Base-by-base conservation (phyloP, 116 monocot species). In the Iris pallida region DNA sequence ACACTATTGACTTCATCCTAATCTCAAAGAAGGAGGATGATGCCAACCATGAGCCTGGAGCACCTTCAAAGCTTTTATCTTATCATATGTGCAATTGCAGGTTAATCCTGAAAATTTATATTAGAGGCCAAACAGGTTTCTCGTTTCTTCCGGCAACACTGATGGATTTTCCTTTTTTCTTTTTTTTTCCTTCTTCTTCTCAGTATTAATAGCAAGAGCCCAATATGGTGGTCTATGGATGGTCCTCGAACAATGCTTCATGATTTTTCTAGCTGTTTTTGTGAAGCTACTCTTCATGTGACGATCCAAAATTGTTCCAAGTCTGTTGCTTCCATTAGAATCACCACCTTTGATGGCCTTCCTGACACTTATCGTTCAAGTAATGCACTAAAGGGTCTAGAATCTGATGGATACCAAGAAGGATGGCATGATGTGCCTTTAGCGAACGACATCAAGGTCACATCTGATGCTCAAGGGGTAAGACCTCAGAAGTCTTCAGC, bases 351-450 rank as follows among this genome's bases (percentile, higher is more conserved):
- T 55, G 89, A 92, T 64, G 19, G 19, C 7, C 20, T 71, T 42
- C 70, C 63, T 19, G 70, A 75, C 1, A 62, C 59, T 55, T 70
- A 44, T 20, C 75, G 69, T 41, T 72, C 72, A 6, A 82, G 47
- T 30, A 76, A 85, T 48, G 41, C 18, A 15, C 14, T 48, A 47
- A 59, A 75, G 41, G 8, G 15, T 40, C 61, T 69, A n/a, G 81
- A 86, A 76, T 60, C 68, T 65, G 70, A 65, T 53, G 76, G 53
- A 57, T 72, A 47, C 43, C 64, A 78, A 65, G 75, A 78, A 56
- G 95, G 92, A n/a, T 97, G 96, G 96, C 78, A 79, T 59, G 85
- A 92, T 77, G 45, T 89, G 48, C 84, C 91, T 4, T 53, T 94
- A 47, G 67, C 10, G 14, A 82, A 77, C 71, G 86, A 90, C 54